These are phyloP conservation scores for Taphrina sp. DNA, from an alignment of 1,139 yeast genomes.

Conservation along the genomic window DNA sequence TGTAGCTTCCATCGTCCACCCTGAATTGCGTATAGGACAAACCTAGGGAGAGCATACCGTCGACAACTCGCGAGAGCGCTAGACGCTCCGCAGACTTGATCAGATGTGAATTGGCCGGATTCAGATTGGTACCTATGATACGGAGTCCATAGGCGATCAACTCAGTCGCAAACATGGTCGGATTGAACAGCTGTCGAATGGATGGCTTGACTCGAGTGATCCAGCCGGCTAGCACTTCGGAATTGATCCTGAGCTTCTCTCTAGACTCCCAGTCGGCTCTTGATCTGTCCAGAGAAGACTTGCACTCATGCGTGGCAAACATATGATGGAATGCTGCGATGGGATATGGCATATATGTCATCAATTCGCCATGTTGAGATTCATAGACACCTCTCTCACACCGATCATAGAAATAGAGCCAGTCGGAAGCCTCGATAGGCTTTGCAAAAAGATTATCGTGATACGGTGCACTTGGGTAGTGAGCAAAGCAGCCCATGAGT, in stretches of 20 bases:
- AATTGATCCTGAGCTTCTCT: slow-evolving; percentile 37
- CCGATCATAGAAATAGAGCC: slow-evolving; percentile 70
- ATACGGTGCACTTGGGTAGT: slow-evolving; percentile 56
- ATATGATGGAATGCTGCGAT: slow-evolving; percentile 63
- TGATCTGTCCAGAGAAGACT: slow-evolving; percentile 31
- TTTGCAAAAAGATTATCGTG: slow-evolving; percentile 67
- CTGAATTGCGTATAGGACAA: slow-evolving; percentile 41
- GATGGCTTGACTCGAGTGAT: slow-evolving; percentile 36
- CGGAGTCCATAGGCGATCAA: slow-evolving; percentile 42
- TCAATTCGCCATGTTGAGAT: slow-evolving; percentile 51
- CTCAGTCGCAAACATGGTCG: slow-evolving; percentile 40
- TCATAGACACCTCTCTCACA: slow-evolving; percentile 50
- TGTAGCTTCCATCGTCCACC: slow-evolving; percentile 42
- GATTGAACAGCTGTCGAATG: slow-evolving; percentile 39
- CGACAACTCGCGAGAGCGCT: slow-evolving; percentile 39
- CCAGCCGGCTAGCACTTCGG: slow-evolving; percentile 41
- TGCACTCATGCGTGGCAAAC: slow-evolving; percentile 54
- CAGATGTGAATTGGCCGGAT: slow-evolving; percentile 37
- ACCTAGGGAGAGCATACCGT: slow-evolving; percentile 40
- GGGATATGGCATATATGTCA: slow-evolving; percentile 57
- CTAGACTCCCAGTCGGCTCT: slow-evolving; percentile 38
- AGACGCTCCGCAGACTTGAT: slow-evolving; percentile 38
- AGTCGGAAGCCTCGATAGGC: slow-evolving; percentile 67
- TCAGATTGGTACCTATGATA: slow-evolving; percentile 41
- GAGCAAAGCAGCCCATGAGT: slow-evolving; percentile 55